phyloP scores from a whole-genome alignment of 768 basidiomycete genomes.

The Hortiboletus flavorubellus region DNA sequence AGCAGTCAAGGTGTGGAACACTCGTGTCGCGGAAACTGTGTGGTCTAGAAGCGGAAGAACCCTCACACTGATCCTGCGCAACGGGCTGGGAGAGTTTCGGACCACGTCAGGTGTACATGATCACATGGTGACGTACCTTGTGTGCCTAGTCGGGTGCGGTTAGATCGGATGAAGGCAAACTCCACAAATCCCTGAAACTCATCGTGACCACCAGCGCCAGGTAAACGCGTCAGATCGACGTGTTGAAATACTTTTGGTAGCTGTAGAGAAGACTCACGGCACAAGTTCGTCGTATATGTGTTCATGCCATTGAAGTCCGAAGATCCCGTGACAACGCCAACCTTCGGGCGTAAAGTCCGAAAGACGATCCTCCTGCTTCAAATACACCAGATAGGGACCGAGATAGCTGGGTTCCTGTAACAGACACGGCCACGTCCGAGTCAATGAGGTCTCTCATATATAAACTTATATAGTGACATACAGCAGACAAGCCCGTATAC shows the following conservation, averaged over 20 bases:
- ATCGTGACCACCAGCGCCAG: slow-evolving; percentile 57
- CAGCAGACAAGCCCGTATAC: slow-evolving; percentile 53
- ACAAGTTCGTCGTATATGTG: slow-evolving; percentile 66
- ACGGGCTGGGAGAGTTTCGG: slow-evolving; percentile 40
- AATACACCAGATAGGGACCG: slow-evolving; percentile 61
- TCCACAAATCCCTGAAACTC: slow-evolving; percentile 62
- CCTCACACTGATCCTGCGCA: slow-evolving; percentile 53
- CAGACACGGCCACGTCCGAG: neutral
- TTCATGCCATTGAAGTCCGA: slow-evolving; percentile 75
- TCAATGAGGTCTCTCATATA: neutral
- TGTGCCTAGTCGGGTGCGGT: slow-evolving; percentile 60
- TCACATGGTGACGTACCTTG: slow-evolving; percentile 41
- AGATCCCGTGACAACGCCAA: slow-evolving; percentile 56
- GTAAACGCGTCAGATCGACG: neutral
- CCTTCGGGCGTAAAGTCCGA: slow-evolving; percentile 54
- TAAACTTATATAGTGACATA: slow-evolving; percentile 26
- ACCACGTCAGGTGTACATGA: neutral
- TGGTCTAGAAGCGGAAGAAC: slow-evolving; percentile 38
- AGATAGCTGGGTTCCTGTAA: slow-evolving; percentile 65
- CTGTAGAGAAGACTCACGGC: slow-evolving; percentile 37
- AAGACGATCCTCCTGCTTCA: slow-evolving; percentile 55
- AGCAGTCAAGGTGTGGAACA: neutral
- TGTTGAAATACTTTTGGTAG: neutral
- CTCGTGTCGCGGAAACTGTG: slow-evolving; percentile 61
- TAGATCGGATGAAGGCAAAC: slow-evolving; percentile 59